These are phyloP conservation scores for Metschnikowia continentalis DNA, from an alignment of 805 yeast species.

Conservation along the genomic window DNA sequence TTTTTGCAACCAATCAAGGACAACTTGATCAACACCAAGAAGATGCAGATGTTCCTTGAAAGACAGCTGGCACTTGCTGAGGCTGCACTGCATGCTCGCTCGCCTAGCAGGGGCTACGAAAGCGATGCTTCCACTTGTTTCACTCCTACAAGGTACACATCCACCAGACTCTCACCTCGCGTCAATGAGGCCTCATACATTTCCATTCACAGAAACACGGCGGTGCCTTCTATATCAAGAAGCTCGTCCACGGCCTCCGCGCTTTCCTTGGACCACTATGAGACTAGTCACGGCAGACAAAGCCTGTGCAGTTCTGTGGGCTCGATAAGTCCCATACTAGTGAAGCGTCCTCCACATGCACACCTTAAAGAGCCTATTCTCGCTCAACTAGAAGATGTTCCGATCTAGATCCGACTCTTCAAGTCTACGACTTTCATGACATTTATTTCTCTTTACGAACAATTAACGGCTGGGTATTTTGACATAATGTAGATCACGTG, in stretches of 20 bases:
- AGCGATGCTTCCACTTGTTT: neutral
- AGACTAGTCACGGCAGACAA: constrained; percentile 21
- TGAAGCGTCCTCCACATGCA: neutral
- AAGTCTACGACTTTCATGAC: constrained; percentile 1
- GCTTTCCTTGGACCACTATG: constrained; percentile 14
- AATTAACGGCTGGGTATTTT: constrained; percentile 4
- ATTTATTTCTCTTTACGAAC: constrained; percentile 1
- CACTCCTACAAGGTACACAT: neutral
- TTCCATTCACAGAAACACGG: neutral
- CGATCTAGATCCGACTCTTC: neutral
- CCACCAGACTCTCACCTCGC: constrained; percentile 5
- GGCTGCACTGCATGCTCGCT: neutral
- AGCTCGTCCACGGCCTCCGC: constrained; percentile 15
- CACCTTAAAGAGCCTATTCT: neutral
- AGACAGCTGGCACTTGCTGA: constrained; percentile 23
- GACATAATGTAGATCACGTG: neutral
- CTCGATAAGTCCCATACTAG: constrained; percentile 13
- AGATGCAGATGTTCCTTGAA: constrained; percentile 30
- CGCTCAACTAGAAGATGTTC: neutral
- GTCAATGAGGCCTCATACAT: neutral
- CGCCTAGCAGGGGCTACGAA: neutral
- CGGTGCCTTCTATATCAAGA: constrained; percentile 11
- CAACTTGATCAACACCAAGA: constrained; percentile 30
- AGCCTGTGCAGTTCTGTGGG: constrained; percentile 19
- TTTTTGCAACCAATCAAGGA: constrained; percentile 52